phyloP scores from a whole-genome alignment of 2,329 filamentous ascomycete species.

The Cercospora nicotianae region DNA sequence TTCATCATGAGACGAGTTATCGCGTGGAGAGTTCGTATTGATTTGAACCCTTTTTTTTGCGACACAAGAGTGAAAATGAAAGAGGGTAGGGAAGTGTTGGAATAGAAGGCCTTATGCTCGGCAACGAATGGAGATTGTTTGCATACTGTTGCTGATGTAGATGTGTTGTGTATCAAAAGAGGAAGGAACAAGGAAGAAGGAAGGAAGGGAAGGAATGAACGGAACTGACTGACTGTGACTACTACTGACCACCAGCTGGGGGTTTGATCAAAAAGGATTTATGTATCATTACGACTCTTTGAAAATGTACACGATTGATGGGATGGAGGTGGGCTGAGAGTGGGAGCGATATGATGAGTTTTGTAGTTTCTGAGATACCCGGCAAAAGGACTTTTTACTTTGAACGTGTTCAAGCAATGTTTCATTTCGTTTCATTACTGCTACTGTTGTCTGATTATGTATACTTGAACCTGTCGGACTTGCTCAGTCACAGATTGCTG shows the following conservation, averaged over 20 bases:
- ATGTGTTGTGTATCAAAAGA: neutral
- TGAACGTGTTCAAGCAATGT: too few relatives aligned
- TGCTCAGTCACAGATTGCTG: too few relatives aligned
- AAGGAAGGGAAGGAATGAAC: neutral
- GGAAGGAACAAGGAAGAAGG: neutral
- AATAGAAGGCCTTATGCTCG: too few relatives aligned
- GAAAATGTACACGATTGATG: neutral
- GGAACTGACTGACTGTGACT: neutral
- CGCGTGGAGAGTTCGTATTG: conserved; percentile 22
- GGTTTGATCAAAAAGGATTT: neutral
- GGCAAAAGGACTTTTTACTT: neutral
- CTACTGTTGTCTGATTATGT: too few relatives aligned
- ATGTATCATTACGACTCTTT: neutral
- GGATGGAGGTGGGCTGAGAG: too few relatives aligned
- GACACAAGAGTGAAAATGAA: too few relatives aligned
- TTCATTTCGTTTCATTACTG: too few relatives aligned
- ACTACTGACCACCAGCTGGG: neutral
- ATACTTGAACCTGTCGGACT: too few relatives aligned
- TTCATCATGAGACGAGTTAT: conserved; percentile 25
- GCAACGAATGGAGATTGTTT: too few relatives aligned
- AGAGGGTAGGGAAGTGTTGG: too few relatives aligned
- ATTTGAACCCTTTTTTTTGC: neutral
- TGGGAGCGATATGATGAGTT: neutral
- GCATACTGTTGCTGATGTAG: too few relatives aligned
- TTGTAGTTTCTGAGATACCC: neutral